Conservation (phyloP, 352 stramenopile genomes). For the Phytophthora crassamura region DNA sequence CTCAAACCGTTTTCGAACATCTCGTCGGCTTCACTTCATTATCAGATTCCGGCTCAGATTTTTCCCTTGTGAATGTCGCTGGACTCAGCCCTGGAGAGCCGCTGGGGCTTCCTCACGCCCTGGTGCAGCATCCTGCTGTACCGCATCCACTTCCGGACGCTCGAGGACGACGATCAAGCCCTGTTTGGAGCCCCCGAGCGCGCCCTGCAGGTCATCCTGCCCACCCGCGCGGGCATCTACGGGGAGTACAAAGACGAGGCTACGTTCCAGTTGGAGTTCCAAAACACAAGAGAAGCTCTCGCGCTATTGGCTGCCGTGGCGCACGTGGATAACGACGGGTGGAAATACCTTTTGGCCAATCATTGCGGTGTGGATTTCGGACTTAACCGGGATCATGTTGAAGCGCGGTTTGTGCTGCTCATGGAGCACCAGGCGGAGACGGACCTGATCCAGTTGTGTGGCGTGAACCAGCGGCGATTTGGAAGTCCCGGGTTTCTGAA, state of each 20-base stretch:
- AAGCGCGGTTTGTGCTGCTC: constrained; percentile 5
- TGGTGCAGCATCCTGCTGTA: constrained; percentile 17
- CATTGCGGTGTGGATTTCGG: constrained; percentile 19
- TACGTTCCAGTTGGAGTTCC: constrained; percentile 22
- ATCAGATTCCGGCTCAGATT: constrained; percentile 14
- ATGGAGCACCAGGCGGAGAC: constrained; percentile 14
- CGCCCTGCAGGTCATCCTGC: constrained; percentile 12
- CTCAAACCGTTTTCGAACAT: neutral
- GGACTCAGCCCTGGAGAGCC: constrained; percentile 5
- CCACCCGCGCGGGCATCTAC: constrained; percentile 2
- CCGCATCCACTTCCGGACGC: constrained; percentile 9
- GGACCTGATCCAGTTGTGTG: constrained; percentile 22
- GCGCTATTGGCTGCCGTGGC: constrained; percentile 20
- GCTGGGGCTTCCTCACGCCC: constrained; percentile 19
- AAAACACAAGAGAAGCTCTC: constrained; percentile 22
- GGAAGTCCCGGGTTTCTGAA: constrained; percentile 13
- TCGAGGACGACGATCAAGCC: neutral
- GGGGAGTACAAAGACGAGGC: constrained; percentile 13
- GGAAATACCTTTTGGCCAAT: constrained; percentile 21
- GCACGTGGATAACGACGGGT: constrained; percentile 17
- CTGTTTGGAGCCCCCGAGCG: neutral
- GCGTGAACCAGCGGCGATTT: constrained; percentile 2
- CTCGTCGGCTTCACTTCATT: constrained; percentile 1
- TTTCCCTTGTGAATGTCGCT: no score
- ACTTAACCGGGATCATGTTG: neutral